A percentile compares a stretch with the other conserved stretches of the same genome.
phyloP scores from a whole-genome alignment of 208 protist genomes.

The Trypanosoma cruzi region DNA sequence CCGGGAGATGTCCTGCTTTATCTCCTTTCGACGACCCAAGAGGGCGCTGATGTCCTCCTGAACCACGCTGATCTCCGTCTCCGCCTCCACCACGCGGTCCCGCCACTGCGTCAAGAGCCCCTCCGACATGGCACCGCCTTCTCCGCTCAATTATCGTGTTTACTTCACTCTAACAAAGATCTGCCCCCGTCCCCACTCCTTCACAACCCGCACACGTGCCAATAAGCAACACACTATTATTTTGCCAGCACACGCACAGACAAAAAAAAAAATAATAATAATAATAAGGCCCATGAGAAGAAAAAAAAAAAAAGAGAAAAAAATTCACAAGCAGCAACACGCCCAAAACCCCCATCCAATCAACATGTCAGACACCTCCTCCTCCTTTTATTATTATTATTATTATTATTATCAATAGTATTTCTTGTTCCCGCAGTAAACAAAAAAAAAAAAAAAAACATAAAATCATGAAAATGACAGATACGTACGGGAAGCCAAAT shows the following conservation, averaged over 20 bases:
- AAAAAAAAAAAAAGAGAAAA: too few species aligned
- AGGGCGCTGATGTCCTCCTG: conserved; percentile 72
- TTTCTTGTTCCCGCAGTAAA: too few species aligned
- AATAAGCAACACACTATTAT: not conserved
- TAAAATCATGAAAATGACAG: too few species aligned
- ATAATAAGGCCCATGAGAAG: too few species aligned
- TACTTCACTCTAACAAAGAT: conserved; percentile 12
- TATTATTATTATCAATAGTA: too few species aligned
- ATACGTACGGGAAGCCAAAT: too few species aligned
- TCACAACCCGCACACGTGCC: not conserved
- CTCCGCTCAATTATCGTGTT: not conserved
- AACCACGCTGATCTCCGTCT: conserved; percentile 60
- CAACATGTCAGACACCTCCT: too few species aligned
- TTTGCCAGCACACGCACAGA: not conserved
- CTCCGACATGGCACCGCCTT: conserved; percentile 31
- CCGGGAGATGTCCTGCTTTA: conserved; percentile 52
- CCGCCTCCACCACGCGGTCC: conserved; percentile 72
- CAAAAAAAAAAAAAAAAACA: too few species aligned
- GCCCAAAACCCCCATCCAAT: too few species aligned
- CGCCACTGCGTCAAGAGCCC: conserved; percentile 61
- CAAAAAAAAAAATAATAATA: not conserved
- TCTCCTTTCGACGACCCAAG: conserved; percentile 36
- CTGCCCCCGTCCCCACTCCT: not conserved
- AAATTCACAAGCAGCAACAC: too few species aligned
- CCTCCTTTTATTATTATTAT: too few species aligned